Evolutionary conservation across 2,329 filamentous ascomycete species (phyloP), one percentile per base, ranked within the genome.

Genomic region (Paraphaeosphaeria sporulosa): DNA sequence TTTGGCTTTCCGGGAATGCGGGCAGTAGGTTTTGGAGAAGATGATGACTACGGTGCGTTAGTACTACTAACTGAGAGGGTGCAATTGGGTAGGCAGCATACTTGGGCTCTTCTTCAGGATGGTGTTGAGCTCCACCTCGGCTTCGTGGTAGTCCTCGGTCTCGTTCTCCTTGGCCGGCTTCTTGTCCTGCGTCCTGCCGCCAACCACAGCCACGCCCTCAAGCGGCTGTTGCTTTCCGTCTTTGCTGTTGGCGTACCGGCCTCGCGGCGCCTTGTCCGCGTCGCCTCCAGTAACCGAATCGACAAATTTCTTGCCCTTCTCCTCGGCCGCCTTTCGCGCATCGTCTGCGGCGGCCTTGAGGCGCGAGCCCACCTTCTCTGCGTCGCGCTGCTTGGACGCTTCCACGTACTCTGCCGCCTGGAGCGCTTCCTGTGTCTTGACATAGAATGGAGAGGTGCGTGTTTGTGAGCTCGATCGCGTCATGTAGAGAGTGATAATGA

Each of bases 21-120:
- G 93, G 78, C 95, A 99, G 80, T 94, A 97, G 1, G 91, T 87
- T 79, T 99, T 98, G 65, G 93, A 97, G 82, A 98, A 98, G 70
- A 99, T 92, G 76, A 97, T 91, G 61, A 98, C 93, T 95, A 66
- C 6, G 3, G 15, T 19, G 70, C 60, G 70, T 63, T 38, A 65
- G 12, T 21, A 42, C 5, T 8, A 30, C 17, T n/a, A 30, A 32
- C 2, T 3, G 25, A 27, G 25, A 19, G 7, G 43, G 48, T 10
- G 9, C n/a, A 7, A 30, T 4, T 5, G n/a, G n/a, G 53, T 3
- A 19, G 19, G 4, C 17, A 25, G 60, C 73, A 19, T 86, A 96
- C 93, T 89, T 17, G 94, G 93, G 3, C 92, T 89, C 73, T 89
- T 90, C 81, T 94, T 95, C 65, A 98, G 78, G 51, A 98, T 96